Conservation (phyloP, 2,329 filamentous ascomycete genomes). For the Cladophialophora chaetospira region DNA sequence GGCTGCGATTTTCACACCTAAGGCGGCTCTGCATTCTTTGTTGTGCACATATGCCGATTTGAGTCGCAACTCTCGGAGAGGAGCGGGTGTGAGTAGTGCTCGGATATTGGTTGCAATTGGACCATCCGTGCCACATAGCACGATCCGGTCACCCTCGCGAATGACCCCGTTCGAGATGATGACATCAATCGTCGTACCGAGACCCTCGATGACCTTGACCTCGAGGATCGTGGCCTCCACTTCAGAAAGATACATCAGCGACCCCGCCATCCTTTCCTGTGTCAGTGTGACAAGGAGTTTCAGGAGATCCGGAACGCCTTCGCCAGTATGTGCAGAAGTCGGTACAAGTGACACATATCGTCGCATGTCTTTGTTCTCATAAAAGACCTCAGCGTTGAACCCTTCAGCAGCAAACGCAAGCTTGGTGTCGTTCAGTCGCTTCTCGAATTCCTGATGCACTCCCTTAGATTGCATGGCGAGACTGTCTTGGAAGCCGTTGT, state of each 20-base stretch:
- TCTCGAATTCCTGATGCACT: slow-evolving; percentile 91
- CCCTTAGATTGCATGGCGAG: slow-evolving; percentile 86
- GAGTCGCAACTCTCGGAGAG: slow-evolving; percentile 89
- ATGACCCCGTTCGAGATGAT: slow-evolving; percentile 95
- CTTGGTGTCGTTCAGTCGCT: slow-evolving; percentile 87
- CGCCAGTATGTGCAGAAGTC: slow-evolving; percentile 96
- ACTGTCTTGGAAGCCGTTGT: slow-evolving; percentile 97
- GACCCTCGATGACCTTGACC: slow-evolving; percentile 98
- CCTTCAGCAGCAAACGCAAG: slow-evolving; percentile 92
- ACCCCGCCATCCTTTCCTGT: slow-evolving; percentile 95
- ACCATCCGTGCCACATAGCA: slow-evolving; percentile 94
- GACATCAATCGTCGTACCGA: slow-evolving; percentile 98
- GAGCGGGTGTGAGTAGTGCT: slow-evolving; percentile 88
- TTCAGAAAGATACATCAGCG: slow-evolving; percentile 97
- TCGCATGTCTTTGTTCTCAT: slow-evolving; percentile 97
- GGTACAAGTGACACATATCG: slow-evolving; percentile 93
- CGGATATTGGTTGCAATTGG: slow-evolving; percentile 93
- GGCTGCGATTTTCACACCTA: slow-evolving; percentile 98
- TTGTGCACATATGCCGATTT: slow-evolving; percentile 98
- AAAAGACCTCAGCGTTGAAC: slow-evolving; percentile 96
- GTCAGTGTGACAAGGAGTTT: slow-evolving; percentile 91
- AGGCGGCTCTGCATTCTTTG: slow-evolving; percentile 96
- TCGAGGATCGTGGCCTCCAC: slow-evolving; percentile 97
- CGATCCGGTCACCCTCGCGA: slow-evolving; percentile 89
- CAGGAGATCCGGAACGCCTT: slow-evolving; percentile 98